Percentiles rank a stretch among this genome's conserved stretches.
Evolutionary conservation across 306 rosid genomes (phyloP).

Genomic region (Gillenia trifoliata): DNA sequence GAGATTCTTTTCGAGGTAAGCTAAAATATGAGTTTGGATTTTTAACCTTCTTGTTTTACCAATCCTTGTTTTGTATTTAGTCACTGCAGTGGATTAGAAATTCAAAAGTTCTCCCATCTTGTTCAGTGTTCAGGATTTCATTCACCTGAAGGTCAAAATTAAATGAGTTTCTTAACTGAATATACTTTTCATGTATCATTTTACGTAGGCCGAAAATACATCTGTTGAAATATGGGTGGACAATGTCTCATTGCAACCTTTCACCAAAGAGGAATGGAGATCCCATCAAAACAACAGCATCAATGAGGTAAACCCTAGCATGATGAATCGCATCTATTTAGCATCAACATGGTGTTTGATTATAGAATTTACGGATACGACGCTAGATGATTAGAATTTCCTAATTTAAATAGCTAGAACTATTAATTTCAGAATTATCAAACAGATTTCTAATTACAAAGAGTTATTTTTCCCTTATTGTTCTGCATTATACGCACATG

Average conservation of each 20-base stretch:
- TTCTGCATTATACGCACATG: too few relatives aligned
- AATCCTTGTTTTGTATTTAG: too few relatives aligned
- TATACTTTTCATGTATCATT: not conserved
- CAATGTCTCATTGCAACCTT: slow-evolving; percentile 61
- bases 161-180: not conserved
- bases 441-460: too few relatives aligned
- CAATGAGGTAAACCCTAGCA: slow-evolving; percentile 37
- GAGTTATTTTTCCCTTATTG: too few relatives aligned
- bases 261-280: slow-evolving; percentile 61
- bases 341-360: too few relatives aligned
- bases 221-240: slow-evolving; percentile 57
- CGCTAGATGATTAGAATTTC: too few relatives aligned
- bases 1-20: slow-evolving; percentile 62
- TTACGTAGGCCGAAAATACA: slow-evolving; percentile 40
- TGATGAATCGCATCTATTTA: not conserved
- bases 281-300: slow-evolving; percentile 54
- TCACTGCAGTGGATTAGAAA: too few relatives aligned
- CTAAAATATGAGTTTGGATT: not conserved
- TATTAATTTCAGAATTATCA: too few relatives aligned
- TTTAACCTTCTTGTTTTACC: not conserved
- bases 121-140: too few relatives aligned
- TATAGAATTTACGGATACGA: too few relatives aligned
- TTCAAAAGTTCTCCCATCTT: too few relatives aligned
- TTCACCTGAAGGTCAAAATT: not conserved
- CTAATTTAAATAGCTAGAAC: too few relatives aligned